phyloP scores from a whole-genome alignment of 2,329 filamentous ascomycete species.

The Claviceps pazoutovae region DNA sequence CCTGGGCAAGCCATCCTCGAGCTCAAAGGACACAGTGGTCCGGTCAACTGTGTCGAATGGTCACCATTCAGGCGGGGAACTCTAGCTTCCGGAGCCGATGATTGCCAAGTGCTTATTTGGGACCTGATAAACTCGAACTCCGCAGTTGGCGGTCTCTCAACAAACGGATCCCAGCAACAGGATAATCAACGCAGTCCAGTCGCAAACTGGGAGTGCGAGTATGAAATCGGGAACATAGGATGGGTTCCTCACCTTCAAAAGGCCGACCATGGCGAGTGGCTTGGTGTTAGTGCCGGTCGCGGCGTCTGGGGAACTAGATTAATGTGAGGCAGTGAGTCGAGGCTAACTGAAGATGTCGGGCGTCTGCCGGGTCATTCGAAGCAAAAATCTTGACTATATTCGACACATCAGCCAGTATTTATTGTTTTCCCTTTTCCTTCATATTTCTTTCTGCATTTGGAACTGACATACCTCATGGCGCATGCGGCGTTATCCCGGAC shows the following conservation, averaged over 20 bases:
- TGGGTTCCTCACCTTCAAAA: conserved; percentile 65
- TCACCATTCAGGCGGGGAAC: conserved; percentile 75
- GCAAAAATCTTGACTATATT: background rate
- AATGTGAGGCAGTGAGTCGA: conserved; percentile 11
- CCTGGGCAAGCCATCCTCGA: conserved; percentile 91
- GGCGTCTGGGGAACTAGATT: conserved; percentile 64
- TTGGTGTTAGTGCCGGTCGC: conserved; percentile 67
- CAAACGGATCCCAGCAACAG: conserved; percentile 35
- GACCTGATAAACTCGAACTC: conserved; percentile 59
- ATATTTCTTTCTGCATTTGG: background rate
- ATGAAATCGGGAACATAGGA: conserved; percentile 72
- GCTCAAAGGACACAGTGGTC: conserved; percentile 71
- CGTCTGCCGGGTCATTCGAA: background rate
- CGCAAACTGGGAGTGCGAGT: conserved; percentile 73
- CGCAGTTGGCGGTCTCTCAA: conserved; percentile 24
- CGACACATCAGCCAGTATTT: background rate
- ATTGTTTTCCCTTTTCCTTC: background rate
- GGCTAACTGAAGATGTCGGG: background rate
- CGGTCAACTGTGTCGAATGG: conserved; percentile 93
- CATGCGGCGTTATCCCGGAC: background rate
- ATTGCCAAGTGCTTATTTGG: conserved; percentile 86
- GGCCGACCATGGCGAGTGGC: conserved; percentile 63
- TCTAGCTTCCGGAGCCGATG: conserved; percentile 82
- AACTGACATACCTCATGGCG: background rate
- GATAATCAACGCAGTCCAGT: conserved; percentile 54